Evolutionary conservation across 371 early-diverging fungal genomes (phyloP).

Genomic region (Nematocida sp.): DNA sequence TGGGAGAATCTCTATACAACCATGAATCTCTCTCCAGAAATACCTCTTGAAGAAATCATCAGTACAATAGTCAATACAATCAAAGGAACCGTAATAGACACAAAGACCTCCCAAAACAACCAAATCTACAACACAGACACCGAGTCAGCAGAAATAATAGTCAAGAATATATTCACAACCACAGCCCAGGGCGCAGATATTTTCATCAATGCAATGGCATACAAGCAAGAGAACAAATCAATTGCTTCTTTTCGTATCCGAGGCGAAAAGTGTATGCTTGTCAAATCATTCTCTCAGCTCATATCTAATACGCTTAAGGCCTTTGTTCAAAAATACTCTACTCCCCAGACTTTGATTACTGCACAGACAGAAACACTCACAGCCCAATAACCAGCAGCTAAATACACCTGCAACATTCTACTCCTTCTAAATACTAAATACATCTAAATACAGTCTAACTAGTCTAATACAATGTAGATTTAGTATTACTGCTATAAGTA

Average conservation of each 20-base stretch:
- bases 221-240: neutral
- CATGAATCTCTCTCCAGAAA: neutral
- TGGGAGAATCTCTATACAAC: constrained; percentile 65
- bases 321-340: neutral
- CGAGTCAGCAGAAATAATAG: constrained; percentile 33
- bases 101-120: constrained; percentile 9
- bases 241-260: constrained; percentile 59
- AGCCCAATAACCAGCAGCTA: no score
- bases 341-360: no score
- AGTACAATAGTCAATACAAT: constrained; percentile 34
- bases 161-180: constrained; percentile 55
- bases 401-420: no score
- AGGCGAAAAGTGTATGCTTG: constrained; percentile 55
- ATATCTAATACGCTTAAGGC: constrained; percentile 23
- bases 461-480: no score
- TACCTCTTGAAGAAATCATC: constrained; percentile 11
- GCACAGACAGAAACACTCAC: no score
- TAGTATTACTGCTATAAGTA: no score
- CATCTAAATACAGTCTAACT: no score
- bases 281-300: constrained; percentile 60
- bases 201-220: constrained; percentile 58
- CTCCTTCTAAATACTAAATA: no score
- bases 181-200: constrained; percentile 56
- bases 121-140: neutral
- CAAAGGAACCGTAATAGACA: constrained; percentile 51